Evolutionary conservation across 177 flowering plant genomes (phyloP).

Genomic region (Vitis hybrid): DNA sequence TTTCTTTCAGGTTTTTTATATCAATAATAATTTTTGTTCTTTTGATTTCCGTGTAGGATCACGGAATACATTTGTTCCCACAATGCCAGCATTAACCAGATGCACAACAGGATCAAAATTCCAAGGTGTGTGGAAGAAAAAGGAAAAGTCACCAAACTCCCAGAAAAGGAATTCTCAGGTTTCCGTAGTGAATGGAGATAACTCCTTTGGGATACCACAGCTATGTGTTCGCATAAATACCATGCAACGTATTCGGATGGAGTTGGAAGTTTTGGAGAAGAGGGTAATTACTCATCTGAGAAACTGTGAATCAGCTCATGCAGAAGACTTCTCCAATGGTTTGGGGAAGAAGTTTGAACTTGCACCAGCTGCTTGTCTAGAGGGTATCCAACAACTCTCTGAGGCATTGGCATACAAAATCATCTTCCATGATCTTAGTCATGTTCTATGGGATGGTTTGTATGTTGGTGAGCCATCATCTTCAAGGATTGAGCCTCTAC

Average conservation of each 20-base stretch:
- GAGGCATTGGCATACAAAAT: constrained; percentile 79
- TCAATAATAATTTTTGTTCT: constrained; percentile 4
- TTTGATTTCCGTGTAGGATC: constrained; percentile 53
- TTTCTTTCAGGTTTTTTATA: not conserved
- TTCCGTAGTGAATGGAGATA: constrained; percentile 69
- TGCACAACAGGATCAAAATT: constrained; percentile 74
- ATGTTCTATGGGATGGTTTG: constrained; percentile 81
- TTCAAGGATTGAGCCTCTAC: constrained; percentile 73
- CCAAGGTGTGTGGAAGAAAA: constrained; percentile 75
- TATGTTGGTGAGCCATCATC: constrained; percentile 84
- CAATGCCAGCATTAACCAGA: constrained; percentile 93
- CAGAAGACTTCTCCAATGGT: constrained; percentile 67
- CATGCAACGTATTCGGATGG: constrained; percentile 60
- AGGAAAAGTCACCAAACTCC: constrained; percentile 62
- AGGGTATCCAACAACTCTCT: constrained; percentile 83
- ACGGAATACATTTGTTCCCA: constrained; percentile 66
- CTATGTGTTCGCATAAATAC: constrained; percentile 86
- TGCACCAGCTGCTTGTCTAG: constrained; percentile 65
- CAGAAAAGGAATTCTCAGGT: constrained; percentile 77
- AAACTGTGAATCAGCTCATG: constrained; percentile 74
- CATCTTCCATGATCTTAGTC: constrained; percentile 81
- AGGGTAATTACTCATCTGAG: constrained; percentile 68
- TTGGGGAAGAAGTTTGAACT: constrained; percentile 73
- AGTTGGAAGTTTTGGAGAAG: constrained; percentile 77
- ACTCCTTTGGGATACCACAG: constrained; percentile 61